phyloP scores from a whole-genome alignment of 208 protist genomes.

The Strigomonas culicis region DNA sequence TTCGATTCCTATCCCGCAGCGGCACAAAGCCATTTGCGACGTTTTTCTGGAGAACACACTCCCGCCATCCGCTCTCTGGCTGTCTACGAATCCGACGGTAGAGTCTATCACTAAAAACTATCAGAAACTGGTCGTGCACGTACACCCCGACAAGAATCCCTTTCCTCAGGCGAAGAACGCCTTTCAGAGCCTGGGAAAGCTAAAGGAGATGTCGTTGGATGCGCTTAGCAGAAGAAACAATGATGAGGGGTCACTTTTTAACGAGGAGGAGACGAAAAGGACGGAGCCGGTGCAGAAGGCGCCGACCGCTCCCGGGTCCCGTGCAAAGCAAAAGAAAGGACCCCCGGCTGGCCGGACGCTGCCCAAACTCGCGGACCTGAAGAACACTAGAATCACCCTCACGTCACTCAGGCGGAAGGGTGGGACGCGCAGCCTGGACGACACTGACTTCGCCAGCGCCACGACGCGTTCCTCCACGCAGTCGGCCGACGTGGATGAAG shows the following conservation, averaged over 20 bases:
- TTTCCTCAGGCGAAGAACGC: constrained; percentile 60
- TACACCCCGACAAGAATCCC: constrained; percentile 89
- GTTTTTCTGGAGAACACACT: constrained; percentile 72
- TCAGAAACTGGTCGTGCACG: constrained; percentile 70
- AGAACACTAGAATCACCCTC: constrained; percentile 59
- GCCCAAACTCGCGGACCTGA: constrained; percentile 31
- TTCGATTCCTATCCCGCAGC: constrained; percentile 63
- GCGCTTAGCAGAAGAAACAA: not conserved
- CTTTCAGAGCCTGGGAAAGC: constrained; percentile 55
- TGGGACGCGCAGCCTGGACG: constrained; percentile 42
- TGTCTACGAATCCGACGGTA: constrained; percentile 19
- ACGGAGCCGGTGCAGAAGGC: too few relatives aligned
- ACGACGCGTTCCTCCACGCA: constrained; percentile 19
- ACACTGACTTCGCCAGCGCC: constrained; percentile 53
- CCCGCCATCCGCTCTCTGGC: constrained; percentile 37
- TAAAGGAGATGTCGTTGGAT: constrained; percentile 46
- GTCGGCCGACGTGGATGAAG: not conserved
- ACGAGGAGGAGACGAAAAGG: constrained; percentile 1
- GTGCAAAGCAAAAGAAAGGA: not conserved
- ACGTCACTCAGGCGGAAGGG: constrained; percentile 75
- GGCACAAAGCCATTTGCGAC: constrained; percentile 73
- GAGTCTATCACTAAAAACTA: constrained; percentile 64
- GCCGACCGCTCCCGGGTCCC: not conserved
- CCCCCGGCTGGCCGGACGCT: not conserved
- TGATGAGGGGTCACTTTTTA: too few relatives aligned